Percentiles rank a stretch among this genome's conserved stretches.
phyloP scores from a whole-genome alignment of 31 red algal species.

The Asparagopsis taxiformis region DNA sequence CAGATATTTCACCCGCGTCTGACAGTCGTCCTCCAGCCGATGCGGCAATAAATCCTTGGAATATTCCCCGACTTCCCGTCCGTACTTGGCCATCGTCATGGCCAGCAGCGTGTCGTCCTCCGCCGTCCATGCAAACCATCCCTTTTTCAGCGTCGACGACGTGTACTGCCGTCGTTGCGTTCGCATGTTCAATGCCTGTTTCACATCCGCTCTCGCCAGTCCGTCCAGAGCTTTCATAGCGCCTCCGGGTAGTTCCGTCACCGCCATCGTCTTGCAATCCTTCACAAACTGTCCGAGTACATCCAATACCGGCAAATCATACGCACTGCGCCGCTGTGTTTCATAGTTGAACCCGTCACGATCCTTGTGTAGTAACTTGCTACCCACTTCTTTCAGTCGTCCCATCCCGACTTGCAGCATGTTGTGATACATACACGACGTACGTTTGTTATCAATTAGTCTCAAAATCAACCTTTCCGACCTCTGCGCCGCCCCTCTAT shows the following conservation, averaged over 20 bases:
- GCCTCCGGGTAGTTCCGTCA: neutral
- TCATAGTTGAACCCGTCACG: slow-evolving; percentile 1
- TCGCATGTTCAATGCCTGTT: slow-evolving; percentile 9
- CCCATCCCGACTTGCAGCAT: neutral
- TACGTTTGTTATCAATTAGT: slow-evolving; percentile 4
- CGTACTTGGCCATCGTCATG: slow-evolving; percentile 62
- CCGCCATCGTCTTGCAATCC: slow-evolving; percentile 3
- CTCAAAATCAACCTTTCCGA: slow-evolving; percentile 9
- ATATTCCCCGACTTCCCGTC: slow-evolving; percentile 38
- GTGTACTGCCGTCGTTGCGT: slow-evolving; percentile 28
- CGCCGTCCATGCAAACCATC: slow-evolving; percentile 43
- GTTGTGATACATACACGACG: slow-evolving; percentile 7
- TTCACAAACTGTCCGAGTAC: slow-evolving; percentile 8
- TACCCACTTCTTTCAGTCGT: neutral
- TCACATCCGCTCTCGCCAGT: slow-evolving; percentile 13
- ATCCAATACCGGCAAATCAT: slow-evolving; percentile 17
- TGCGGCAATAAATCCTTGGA: slow-evolving; percentile 65
- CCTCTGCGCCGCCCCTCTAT: neutral
- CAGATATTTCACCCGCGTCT: slow-evolving; percentile 48
- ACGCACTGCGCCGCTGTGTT: neutral
- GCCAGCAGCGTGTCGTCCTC: slow-evolving; percentile 62
- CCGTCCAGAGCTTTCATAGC: slow-evolving; percentile 13
- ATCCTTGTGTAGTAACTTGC: slow-evolving; percentile 1
- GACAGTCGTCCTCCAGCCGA: slow-evolving; percentile 54
- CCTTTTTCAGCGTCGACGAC: neutral